Evolutionary conservation across 106 monocot genomes (phyloP), one percentile per base, ranked within the genome.

Genomic region (Phalaenopsis equestris): DNA sequence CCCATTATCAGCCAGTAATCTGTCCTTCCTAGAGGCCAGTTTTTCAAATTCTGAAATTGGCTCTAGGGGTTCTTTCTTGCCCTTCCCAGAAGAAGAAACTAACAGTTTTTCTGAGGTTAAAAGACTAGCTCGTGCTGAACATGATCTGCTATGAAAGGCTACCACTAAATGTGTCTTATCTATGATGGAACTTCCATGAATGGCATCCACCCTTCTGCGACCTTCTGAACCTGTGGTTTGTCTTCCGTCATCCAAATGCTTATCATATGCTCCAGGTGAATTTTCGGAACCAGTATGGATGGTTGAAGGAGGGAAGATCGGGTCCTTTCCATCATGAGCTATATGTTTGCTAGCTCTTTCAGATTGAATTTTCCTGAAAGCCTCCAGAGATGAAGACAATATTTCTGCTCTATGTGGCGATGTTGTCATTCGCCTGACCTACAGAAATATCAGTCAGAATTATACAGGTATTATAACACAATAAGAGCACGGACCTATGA

Each of bases 381-480:
- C 97, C 87, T 97, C 97, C n/a, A 97, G 80, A 64, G 97, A 97
- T 57, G 97, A 97, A 79, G 97, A 97, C 3, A 97, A 75, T 89
- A 97, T 97, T 79, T 97, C 97, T 48, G 94, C 94, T 80, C 90
- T 92, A 80, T 94, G 92, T 78, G 97, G 84, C 76, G 94, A 90
- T 81, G 87, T 97, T 78, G 94, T 91, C 94, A 94, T 97, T 82
- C 97, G 80, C 73, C 97, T 83, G 57, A 97, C 97, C 97, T 97
- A 84, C 77, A 87, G 43, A 78, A 80, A 39, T 46, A 8, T 74
- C 21, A 73, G 68, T 76, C 49, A 76, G 49, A 76, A 42, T 47
- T 49, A 48, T 49, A 76, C 10, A 12, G 76, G 2, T 42, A 76
- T 49, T 24, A 76, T 42, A 76, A 76, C 49, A 48, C 11, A 49